phyloP scores from a whole-genome alignment of 805 yeast genomes.

The Ogataea parapolymorpha region DNA sequence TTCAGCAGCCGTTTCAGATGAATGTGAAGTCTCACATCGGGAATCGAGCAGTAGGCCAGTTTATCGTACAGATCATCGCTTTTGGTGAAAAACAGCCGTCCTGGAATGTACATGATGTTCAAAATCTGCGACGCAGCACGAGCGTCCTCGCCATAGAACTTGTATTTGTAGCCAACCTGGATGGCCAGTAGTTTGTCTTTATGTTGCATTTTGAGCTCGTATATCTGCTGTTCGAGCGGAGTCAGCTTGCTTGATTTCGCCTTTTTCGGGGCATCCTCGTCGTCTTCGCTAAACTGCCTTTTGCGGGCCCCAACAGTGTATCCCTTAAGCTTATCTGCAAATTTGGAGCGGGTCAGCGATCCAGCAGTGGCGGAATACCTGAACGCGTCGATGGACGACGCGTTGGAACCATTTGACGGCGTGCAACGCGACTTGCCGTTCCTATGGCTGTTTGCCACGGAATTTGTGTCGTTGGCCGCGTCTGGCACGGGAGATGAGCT shows the following conservation, averaged over 20 bases:
- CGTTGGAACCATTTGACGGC: neutral
- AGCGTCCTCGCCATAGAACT: conserved; percentile 86
- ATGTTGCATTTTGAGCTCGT: conserved; percentile 58
- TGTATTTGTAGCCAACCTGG: conserved; percentile 91
- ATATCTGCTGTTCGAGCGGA: conserved; percentile 77
- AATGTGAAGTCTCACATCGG: conserved; percentile 68
- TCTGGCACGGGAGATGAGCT: neutral
- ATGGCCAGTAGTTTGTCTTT: conserved; percentile 71
- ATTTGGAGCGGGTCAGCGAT: neutral
- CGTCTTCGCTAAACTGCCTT: conserved; percentile 5
- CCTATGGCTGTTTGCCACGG: neutral
- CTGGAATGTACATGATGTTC: conserved; percentile 70
- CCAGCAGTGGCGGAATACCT: neutral
- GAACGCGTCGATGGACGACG: conserved; percentile 6
- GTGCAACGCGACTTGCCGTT: neutral
- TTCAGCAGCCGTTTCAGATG: conserved; percentile 72
- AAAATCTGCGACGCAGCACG: conserved; percentile 59
- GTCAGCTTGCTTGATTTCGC: conserved; percentile 41
- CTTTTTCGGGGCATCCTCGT: conserved; percentile 8
- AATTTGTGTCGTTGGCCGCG: neutral
- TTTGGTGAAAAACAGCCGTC: conserved; percentile 42
- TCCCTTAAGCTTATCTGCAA: conserved; percentile 6
- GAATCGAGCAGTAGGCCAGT: conserved; percentile 84
- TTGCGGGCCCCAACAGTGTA: conserved; percentile 1
- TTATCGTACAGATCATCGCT: conserved; percentile 49